Conservation (phyloP, 2,329 filamentous ascomycete genomes). For the Trichophyton mentagrophytes region DNA sequence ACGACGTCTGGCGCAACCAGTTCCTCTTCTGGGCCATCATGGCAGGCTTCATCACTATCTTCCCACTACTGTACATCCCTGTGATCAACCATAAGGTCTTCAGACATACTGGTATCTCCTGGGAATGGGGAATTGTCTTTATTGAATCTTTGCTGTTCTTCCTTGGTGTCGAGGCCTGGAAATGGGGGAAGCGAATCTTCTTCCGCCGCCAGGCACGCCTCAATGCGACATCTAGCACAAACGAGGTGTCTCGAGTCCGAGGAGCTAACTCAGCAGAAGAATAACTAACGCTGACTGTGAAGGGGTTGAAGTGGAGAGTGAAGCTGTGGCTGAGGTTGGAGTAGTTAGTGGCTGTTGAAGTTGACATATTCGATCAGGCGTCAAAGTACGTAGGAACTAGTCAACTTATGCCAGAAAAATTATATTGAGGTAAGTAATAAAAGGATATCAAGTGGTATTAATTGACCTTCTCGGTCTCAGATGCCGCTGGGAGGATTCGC, state of each 20-base stretch:
- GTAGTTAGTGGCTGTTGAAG: too few species aligned
- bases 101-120: constrained; percentile 51
- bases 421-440: not conserved
- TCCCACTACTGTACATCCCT: constrained; percentile 55
- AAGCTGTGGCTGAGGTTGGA: not conserved
- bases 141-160: constrained; percentile 50
- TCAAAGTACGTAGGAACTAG: not conserved
- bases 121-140: constrained; percentile 60
- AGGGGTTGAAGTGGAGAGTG: not conserved
- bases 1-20: constrained; percentile 58
- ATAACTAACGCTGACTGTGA: constrained; percentile 4
- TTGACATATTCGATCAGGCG: too few species aligned
- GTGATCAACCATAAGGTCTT: constrained; percentile 54
- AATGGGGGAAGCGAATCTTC: constrained; percentile 51
- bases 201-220: constrained; percentile 27
- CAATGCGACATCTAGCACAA: not conserved
- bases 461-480: not conserved
- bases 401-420: not conserved
- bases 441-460: not conserved
- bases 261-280: constrained; percentile 5
- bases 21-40: constrained; percentile 57
- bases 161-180: constrained; percentile 51
- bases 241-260: not conserved
- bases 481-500: too few species aligned
- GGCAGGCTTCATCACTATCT: constrained; percentile 44